Evolutionary conservation across 2,329 filamentous ascomycete species (phyloP).

Genomic region (Aspergillus quadricinctus): DNA sequence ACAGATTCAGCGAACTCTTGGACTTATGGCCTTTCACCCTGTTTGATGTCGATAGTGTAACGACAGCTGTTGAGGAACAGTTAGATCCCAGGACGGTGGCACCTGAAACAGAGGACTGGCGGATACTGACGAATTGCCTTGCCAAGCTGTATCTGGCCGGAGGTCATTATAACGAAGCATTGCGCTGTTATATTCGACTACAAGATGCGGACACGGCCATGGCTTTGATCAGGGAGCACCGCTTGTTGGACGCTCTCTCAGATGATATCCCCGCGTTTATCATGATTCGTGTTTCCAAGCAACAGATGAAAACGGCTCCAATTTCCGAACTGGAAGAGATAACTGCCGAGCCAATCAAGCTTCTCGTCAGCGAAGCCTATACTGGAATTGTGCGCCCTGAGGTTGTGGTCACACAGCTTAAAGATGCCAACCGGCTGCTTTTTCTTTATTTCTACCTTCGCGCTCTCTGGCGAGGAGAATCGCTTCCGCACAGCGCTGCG

Average conservation of each 20-base stretch:
- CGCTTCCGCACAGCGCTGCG: conserved; percentile 41
- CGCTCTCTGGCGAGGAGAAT: conserved; percentile 75
- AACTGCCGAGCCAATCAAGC: conserved; percentile 75
- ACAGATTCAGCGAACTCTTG: conserved; percentile 70
- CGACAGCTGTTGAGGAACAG: conserved; percentile 75
- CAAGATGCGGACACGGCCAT: conserved; percentile 91
- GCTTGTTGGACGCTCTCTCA: conserved; percentile 80
- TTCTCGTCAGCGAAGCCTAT: conserved; percentile 87
- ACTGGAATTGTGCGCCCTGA: conserved; percentile 77
- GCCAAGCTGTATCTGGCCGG: conserved; percentile 80
- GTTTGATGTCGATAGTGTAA: conserved; percentile 73
- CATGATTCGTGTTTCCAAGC: conserved; percentile 73
- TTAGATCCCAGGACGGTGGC: conserved; percentile 70
- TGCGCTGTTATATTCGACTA: conserved; percentile 82
- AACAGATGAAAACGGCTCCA: conserved; percentile 62
- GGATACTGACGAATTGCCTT: conserved; percentile 78
- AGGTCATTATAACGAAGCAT: conserved; percentile 74
- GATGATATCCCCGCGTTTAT: conserved; percentile 91
- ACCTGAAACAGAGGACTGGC: conserved; percentile 82
- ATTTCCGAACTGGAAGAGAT: conserved; percentile 70
- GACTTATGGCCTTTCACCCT: conserved; percentile 80
- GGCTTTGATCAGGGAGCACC: conserved; percentile 76
- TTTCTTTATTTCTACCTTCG: conserved; percentile 93
- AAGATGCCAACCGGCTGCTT: conserved; percentile 60
- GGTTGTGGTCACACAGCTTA: conserved; percentile 73